Conservation (phyloP, 352 stramenopile species). For the Peronospora farinosa region DNA sequence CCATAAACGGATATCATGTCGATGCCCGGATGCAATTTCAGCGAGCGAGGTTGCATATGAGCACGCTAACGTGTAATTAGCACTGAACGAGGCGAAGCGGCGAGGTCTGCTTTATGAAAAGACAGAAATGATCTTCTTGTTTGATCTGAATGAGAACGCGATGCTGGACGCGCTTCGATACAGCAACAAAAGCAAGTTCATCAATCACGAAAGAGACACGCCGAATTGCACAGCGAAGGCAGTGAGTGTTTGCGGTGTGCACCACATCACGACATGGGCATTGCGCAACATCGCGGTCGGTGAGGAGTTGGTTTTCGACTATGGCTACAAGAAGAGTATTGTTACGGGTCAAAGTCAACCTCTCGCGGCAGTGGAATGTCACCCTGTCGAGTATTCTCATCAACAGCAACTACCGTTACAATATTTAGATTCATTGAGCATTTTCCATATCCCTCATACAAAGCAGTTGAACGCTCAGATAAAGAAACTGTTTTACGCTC, state of each 20-base stretch:
- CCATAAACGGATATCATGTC: slow-evolving; percentile 46
- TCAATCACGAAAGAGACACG: slow-evolving; percentile 57
- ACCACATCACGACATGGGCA: slow-evolving; percentile 87
- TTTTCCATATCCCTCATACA: no score
- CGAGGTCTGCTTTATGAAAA: slow-evolving; percentile 78
- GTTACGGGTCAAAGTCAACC: no score
- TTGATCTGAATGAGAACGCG: slow-evolving; percentile 87
- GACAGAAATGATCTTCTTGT: slow-evolving; percentile 81
- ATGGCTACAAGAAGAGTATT: slow-evolving; percentile 50
- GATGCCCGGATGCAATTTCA: slow-evolving; percentile 42
- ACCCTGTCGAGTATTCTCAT: no score
- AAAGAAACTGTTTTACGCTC: no score
- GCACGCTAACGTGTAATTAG: slow-evolving; percentile 51
- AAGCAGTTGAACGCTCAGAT: no score
- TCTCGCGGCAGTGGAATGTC: no score
- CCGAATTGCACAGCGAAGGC: slow-evolving; percentile 77
- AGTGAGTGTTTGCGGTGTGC: slow-evolving; percentile 77
- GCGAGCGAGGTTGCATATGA: slow-evolving; percentile 53
- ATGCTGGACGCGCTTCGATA: slow-evolving; percentile 84
- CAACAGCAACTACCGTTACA: no score
- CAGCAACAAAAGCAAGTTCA: slow-evolving; percentile 90
- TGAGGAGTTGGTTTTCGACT: slow-evolving; percentile 61
- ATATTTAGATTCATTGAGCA: no score
- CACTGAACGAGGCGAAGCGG: slow-evolving; percentile 52
- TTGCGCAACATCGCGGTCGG: slow-evolving; percentile 67